Evolutionary conservation across 2,329 filamentous ascomycete species (phyloP).

Genomic region (Paecilomyces dactylethromorphus): DNA sequence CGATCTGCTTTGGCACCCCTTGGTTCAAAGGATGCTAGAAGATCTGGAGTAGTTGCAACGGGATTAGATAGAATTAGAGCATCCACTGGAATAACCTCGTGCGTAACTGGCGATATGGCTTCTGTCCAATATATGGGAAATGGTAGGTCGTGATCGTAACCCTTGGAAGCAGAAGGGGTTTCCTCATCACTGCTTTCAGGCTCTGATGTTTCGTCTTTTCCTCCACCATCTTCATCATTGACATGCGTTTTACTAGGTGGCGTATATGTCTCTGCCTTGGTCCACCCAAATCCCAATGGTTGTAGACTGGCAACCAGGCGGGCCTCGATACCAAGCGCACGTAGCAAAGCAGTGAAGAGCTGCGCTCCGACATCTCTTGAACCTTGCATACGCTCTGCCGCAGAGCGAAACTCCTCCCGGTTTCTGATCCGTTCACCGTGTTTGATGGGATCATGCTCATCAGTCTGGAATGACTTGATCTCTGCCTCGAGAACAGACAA

Average conservation of each 20-base stretch:
- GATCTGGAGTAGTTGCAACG: constrained; percentile 65
- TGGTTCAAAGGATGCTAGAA: constrained; percentile 71
- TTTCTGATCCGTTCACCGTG: constrained; percentile 73
- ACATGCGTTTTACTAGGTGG: constrained; percentile 7
- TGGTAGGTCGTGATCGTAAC: constrained; percentile 67
- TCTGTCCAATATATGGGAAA: constrained; percentile 94
- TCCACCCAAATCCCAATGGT: constrained; percentile 84
- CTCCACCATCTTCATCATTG: constrained; percentile 8
- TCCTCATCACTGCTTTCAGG: constrained; percentile 13
- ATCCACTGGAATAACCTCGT: constrained; percentile 74
- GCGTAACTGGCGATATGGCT: constrained; percentile 72
- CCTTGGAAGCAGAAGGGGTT: constrained; percentile 29
- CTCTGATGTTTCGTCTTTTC: constrained; percentile 10
- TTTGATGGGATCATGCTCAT: constrained; percentile 52
- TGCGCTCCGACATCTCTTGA: constrained; percentile 85
- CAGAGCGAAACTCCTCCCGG: constrained; percentile 60
- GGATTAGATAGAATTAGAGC: constrained; percentile 60
- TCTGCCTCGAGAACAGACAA: constrained; percentile 69
- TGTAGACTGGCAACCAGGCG: constrained; percentile 81
- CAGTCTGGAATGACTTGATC: constrained; percentile 61
- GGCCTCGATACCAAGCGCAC: constrained; percentile 74
- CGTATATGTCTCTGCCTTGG: constrained; percentile 56
- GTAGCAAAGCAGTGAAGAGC: constrained; percentile 77
- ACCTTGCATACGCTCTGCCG: constrained; percentile 65
- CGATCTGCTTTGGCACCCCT: constrained; percentile 77